Base-by-base conservation (phyloP, 2,329 filamentous ascomycete species). In the Trichophaea hybrida region DNA sequence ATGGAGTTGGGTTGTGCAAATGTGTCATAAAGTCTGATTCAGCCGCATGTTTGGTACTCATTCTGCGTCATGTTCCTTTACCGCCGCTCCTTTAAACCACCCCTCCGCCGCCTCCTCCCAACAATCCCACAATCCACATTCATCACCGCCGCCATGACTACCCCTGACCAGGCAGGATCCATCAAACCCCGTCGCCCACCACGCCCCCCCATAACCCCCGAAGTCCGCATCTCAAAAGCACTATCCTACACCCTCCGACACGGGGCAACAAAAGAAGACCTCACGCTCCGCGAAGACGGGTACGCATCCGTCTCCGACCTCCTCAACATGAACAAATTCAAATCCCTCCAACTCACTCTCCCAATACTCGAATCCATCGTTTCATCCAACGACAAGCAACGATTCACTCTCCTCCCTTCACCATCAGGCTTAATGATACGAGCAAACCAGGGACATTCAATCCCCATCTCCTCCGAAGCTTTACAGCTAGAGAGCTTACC, bases 361-460 rank as follows among this genome's bases (percentile, higher is more conserved):
- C 74, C 77, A 1, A 91, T 96, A 66, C 77, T 98, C 64, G 76
- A 80, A 57, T 71, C 77, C 7, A 78, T 84, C 13, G 89, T 96
- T 10, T 72, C 75, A 12, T 79, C 79, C 53, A 94, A 88, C 70
- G 86, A 91, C 69, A 98, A 98, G 75, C 86, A 96, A 72, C 86
- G 93, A 43, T 98, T 94, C 75, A 80, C 83, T 1, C 77, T 97
- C 69, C 83, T 88, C 57, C 79, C 79, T 66, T 65, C 6, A 70
- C 70, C 12, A 66, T 68, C 24, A 0, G 77, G 85, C 71, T 96
- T 84, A 75, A 77, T 94, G 35, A 96, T 98, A 73, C 88, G 93
- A 69, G 93, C 93, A 33, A 95, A 94, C 70, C 93, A 97, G 74
- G 93, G 93, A 58, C 93, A 97, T 75, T 88, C 82, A 68, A 86